Percentiles rank a stretch among this genome's conserved stretches.
phyloP scores from a whole-genome alignment of 441 rosid species.

The Pelargonium myrrhifolium region DNA sequence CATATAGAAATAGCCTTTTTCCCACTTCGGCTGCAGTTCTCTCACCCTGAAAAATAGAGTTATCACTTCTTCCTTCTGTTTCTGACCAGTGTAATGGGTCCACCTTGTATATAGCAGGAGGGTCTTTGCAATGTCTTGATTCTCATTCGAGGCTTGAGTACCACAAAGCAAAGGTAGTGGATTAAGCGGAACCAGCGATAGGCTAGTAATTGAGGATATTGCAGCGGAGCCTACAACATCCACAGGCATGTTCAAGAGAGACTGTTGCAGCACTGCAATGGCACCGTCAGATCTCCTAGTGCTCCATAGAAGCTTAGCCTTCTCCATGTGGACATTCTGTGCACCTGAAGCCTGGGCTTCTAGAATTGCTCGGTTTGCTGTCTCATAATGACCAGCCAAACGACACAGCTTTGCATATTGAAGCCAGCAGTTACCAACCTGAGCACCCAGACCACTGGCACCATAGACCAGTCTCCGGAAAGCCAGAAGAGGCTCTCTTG shows the following conservation, averaged over 20 bases:
- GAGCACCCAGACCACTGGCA: slow-evolving; percentile 79
- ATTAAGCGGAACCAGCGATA: slow-evolving; percentile 67
- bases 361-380: slow-evolving; percentile 86
- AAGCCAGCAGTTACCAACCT: slow-evolving; percentile 95
- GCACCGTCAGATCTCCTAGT: slow-evolving; percentile 90
- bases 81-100: slow-evolving; percentile 94
- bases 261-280: slow-evolving; percentile 83
- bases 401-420: slow-evolving; percentile 99
- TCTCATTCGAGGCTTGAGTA: slow-evolving; percentile 58
- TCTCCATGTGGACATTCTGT: slow-evolving; percentile 85
- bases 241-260: slow-evolving; percentile 86
- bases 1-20: slow-evolving; percentile 90
- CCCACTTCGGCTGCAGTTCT: slow-evolving; percentile 92
- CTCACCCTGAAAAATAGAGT: slow-evolving; percentile 80
- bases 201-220: slow-evolving; percentile 71
- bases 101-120: slow-evolving; percentile 92
- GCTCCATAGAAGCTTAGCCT: slow-evolving; percentile 97
- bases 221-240: slow-evolving; percentile 74
- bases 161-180: slow-evolving; percentile 49
- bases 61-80: slow-evolving; percentile 95
- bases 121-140: slow-evolving; percentile 75
- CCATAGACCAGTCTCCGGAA: slow-evolving; percentile 85
- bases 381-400: slow-evolving; percentile 95
- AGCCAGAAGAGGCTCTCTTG: slow-evolving; percentile 95
- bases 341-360: slow-evolving; percentile 97